Evolutionary conservation across 2,329 filamentous ascomycete genomes (phyloP).

Genomic region (Pseudonectria buxi): DNA sequence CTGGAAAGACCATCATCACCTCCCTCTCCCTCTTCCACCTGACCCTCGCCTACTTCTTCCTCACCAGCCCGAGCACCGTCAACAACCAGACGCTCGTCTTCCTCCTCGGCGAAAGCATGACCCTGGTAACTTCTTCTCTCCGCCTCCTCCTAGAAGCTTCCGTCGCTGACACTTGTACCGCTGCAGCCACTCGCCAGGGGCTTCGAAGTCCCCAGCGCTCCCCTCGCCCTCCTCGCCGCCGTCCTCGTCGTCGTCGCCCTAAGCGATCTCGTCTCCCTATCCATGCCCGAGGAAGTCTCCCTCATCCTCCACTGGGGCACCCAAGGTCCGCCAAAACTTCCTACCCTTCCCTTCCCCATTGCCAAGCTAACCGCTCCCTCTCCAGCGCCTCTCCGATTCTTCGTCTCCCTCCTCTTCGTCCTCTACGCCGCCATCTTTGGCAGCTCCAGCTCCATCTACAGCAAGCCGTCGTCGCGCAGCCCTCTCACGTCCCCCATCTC

Average conservation of each 20-base stretch:
- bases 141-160: background rate
- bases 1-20: slow-evolving; percentile 72
- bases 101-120: slow-evolving; percentile 76
- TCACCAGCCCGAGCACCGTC: slow-evolving; percentile 64
- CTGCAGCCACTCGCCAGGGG: slow-evolving; percentile 45
- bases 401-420: slow-evolving; percentile 54
- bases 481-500: slow-evolving; percentile 21
- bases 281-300: slow-evolving; percentile 60
- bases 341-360: slow-evolving; percentile 29
- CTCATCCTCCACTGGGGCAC: slow-evolving; percentile 58
- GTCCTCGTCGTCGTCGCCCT: slow-evolving; percentile 56
- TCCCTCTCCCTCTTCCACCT: slow-evolving; percentile 79
- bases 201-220: slow-evolving; percentile 63
- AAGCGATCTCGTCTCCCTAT: slow-evolving; percentile 59
- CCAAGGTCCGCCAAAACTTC: slow-evolving; percentile 51
- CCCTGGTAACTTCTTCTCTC: slow-evolving; percentile 53
- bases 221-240: slow-evolving; percentile 66
- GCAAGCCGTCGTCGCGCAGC: slow-evolving; percentile 17
- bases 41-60: slow-evolving; percentile 75
- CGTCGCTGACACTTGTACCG: slow-evolving; percentile 1
- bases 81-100: slow-evolving; percentile 75
- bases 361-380: slow-evolving; percentile 15
- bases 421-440: slow-evolving; percentile 60
- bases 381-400: slow-evolving; percentile 57
- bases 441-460: slow-evolving; percentile 42